Evolutionary conservation across 306 rosid genomes (phyloP).

Genomic region (Quercus parvula): DNA sequence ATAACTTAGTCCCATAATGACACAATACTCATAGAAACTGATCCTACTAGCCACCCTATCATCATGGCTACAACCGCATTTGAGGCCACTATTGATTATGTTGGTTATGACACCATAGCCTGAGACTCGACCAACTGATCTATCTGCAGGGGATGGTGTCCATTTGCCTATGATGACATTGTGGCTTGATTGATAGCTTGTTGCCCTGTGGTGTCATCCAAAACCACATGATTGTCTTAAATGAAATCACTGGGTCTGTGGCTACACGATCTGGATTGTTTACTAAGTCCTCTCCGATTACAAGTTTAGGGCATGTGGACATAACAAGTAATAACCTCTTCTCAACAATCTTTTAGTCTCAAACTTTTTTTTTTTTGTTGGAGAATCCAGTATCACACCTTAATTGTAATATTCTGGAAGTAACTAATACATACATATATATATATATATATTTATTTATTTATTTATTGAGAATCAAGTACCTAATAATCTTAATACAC

Average conservation of each 20-base stretch:
- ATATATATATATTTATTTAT: too few relatives aligned
- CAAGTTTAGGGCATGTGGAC: slow-evolving; percentile 18
- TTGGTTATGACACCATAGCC: slow-evolving; percentile 51
- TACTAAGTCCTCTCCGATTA: slow-evolving; percentile 37
- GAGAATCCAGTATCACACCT: too few relatives aligned
- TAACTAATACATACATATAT: too few relatives aligned
- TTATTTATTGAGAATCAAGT: too few relatives aligned
- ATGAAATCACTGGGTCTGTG: slow-evolving; percentile 34
- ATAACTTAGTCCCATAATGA: slow-evolving; percentile 1
- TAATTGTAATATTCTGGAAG: too few relatives aligned
- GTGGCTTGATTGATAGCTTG: slow-evolving; percentile 51
- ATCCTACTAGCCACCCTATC: slow-evolving; percentile 30
- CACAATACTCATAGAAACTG: too few relatives aligned
- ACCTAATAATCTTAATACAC: too few relatives aligned
- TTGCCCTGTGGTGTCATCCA: slow-evolving; percentile 62
- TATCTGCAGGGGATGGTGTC: slow-evolving; percentile 34
- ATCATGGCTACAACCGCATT: slow-evolving; percentile 26
- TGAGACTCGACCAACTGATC: slow-evolving; percentile 21
- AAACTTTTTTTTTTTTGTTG: too few relatives aligned
- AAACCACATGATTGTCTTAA: slow-evolving; percentile 66
- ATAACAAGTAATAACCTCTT: too few relatives aligned
- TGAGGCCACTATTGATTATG: slow-evolving; percentile 49
- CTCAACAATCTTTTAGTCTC: neutral
- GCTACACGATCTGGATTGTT: slow-evolving; percentile 58
- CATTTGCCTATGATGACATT: slow-evolving; percentile 42